Evolutionary conservation across 306 rosid genomes (phyloP).

Genomic region (Citrullus colocynthis): DNA sequence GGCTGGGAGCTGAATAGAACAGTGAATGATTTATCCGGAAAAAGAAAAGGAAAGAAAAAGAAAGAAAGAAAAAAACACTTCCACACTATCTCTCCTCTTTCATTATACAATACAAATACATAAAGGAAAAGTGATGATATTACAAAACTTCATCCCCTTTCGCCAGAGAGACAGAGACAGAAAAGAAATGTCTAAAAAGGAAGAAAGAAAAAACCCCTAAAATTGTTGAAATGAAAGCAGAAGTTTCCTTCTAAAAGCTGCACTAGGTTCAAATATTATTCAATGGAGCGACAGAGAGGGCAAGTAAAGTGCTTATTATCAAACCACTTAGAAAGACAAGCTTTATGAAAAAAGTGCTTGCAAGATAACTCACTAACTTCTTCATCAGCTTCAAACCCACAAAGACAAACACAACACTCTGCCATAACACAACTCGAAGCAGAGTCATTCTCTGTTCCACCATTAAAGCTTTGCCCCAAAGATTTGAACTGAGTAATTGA

Average conservation of each 20-base stretch:
- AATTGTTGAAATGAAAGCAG: background rate
- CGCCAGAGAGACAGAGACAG: background rate
- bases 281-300: slow-evolving; percentile 69
- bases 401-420: slow-evolving; percentile 72
- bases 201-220: background rate
- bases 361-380: slow-evolving; percentile 74
- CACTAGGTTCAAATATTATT: slow-evolving; percentile 3
- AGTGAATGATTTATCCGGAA: background rate
- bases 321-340: slow-evolving; percentile 76
- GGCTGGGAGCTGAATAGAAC: background rate
- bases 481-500: slow-evolving; percentile 41
- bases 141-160: background rate
- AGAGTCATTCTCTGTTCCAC: background rate
- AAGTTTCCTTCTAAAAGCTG: background rate
- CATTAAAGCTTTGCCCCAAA: slow-evolving; percentile 13
- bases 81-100: background rate
- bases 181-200: background rate
- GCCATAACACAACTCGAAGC: background rate
- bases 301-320: slow-evolving; percentile 39
- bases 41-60: too few species aligned
- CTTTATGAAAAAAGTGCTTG: slow-evolving; percentile 67
- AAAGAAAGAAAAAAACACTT: background rate
- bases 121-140: background rate
- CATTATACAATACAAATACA: background rate
- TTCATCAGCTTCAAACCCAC: slow-evolving; percentile 50